Evolutionary conservation across 208 protist species (phyloP).

Genomic region (Kentomonas sorsogonicus): DNA sequence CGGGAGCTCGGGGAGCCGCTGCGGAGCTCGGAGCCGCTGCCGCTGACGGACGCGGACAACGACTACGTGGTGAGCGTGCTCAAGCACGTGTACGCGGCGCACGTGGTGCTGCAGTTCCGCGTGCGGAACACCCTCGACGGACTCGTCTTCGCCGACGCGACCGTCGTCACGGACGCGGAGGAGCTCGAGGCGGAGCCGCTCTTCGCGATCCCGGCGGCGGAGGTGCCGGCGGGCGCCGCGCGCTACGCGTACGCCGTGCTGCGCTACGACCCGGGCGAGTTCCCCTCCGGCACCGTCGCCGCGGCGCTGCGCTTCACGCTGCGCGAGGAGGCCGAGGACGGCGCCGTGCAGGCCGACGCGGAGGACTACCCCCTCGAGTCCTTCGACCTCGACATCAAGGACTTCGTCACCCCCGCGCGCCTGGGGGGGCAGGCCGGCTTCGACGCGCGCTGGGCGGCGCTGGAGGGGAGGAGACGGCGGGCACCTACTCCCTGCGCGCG

Average conservation of each 20-base stretch:
- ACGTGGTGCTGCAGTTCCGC: constrained; percentile 95
- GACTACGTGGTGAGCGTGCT: constrained; percentile 97
- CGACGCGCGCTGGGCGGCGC: constrained; percentile 34
- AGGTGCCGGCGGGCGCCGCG: constrained; percentile 44
- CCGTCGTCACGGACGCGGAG: constrained; percentile 68
- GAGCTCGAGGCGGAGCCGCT: constrained; percentile 75
- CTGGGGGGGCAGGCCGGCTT: constrained; percentile 22
- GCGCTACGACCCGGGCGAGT: constrained; percentile 48
- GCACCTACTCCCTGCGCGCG: constrained; percentile 75
- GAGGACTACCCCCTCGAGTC: constrained; percentile 85
- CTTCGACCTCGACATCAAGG: constrained; percentile 77
- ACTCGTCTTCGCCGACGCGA: constrained; percentile 82
- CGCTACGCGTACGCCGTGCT: constrained; percentile 76
- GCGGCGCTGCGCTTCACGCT: constrained; percentile 71
- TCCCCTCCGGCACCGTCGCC: constrained; percentile 61
- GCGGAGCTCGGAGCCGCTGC: constrained; percentile 42
- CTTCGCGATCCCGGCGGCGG: constrained; percentile 73
- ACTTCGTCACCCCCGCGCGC: constrained; percentile 70
- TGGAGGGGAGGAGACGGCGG: constrained; percentile 61
- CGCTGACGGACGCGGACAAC: constrained; percentile 94
- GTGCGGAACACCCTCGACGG: constrained; percentile 93
- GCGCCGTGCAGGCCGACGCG: constrained; percentile 23
- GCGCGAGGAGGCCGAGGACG: constrained; percentile 32
- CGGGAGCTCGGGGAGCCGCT: constrained; percentile 65
- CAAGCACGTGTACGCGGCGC: constrained; percentile 90